Percentiles rank a stretch among this genome's conserved stretches.
Evolutionary conservation across 306 rosid genomes (phyloP).

Genomic region (Acacia melanoxylon): DNA sequence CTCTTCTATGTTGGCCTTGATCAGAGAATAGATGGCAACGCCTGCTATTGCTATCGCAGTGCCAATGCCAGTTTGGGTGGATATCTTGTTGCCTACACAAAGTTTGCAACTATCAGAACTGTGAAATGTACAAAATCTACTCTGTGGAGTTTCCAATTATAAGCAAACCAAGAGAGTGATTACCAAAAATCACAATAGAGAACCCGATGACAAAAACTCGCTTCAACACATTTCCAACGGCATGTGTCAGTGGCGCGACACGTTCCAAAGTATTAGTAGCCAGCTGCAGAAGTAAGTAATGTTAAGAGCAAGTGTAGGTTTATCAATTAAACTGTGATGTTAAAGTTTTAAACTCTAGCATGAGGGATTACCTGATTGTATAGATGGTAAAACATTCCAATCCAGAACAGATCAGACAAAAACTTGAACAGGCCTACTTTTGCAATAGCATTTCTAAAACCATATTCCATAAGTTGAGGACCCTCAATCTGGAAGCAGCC

Average conservation of each 20-base stretch:
- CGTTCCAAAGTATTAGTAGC: constrained; percentile 79
- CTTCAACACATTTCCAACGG: constrained; percentile 82
- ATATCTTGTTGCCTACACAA: constrained; percentile 64
- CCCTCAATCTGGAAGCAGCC: constrained; percentile 69
- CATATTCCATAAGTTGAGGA: constrained; percentile 62
- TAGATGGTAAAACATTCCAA: constrained; percentile 75
- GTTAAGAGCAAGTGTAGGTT: background rate
- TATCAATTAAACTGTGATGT: background rate
- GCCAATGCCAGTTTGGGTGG: constrained; percentile 75
- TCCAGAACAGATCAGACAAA: constrained; percentile 70
- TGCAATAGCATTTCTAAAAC: constrained; percentile 68
- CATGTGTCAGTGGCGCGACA: constrained; percentile 79
- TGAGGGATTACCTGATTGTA: constrained; percentile 64
- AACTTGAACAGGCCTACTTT: constrained; percentile 68
- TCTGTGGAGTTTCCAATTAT: background rate
- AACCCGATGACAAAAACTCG: constrained; percentile 81
- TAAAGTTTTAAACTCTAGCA: background rate
- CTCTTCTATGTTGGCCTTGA: constrained; percentile 76
- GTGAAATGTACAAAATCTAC: background rate
- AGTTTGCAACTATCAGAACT: constrained; percentile 13
- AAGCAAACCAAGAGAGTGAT: constrained; percentile 11
- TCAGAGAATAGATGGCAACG: constrained; percentile 73
- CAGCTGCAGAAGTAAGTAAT: constrained; percentile 43
- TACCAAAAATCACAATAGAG: constrained; percentile 79
- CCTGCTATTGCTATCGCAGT: constrained; percentile 78